phyloP scores from a whole-genome alignment of 2,329 filamentous ascomycete genomes.

The Fusarium coffeatum region DNA sequence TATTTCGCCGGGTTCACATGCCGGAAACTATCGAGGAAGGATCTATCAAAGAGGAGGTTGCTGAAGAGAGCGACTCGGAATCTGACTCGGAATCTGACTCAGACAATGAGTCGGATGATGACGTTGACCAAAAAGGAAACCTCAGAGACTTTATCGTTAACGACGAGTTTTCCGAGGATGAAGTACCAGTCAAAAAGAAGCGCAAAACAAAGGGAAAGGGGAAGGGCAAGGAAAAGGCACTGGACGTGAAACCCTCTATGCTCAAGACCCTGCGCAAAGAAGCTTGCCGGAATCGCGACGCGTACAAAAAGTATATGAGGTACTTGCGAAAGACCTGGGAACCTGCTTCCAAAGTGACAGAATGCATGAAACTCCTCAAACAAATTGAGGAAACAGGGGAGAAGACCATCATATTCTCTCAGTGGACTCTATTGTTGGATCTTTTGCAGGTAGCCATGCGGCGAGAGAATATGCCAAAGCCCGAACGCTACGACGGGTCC shows the following conservation, averaged over 20 bases:
- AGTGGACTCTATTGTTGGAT: conserved; percentile 81
- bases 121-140: conserved; percentile 53
- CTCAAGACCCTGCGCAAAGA: conserved; percentile 75
- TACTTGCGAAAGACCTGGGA: conserved; percentile 77
- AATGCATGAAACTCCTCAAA: conserved; percentile 78
- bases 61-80: conserved; percentile 47
- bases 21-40: conserved; percentile 61
- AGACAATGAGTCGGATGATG: conserved; percentile 50
- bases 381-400: conserved; percentile 71
- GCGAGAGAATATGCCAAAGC: conserved; percentile 70
- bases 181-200: conserved; percentile 28
- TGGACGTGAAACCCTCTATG: conserved; percentile 62
- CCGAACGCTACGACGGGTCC: conserved; percentile 81
- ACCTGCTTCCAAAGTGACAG: conserved; percentile 84
- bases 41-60: conserved; percentile 53
- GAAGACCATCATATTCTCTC: conserved; percentile 81
- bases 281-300: conserved; percentile 70
- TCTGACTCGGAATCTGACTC: conserved; percentile 45
- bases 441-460: conserved; percentile 79
- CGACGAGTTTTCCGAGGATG: conserved; percentile 49
- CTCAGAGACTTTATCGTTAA: conserved; percentile 67
- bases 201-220: conserved; percentile 45
- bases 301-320: conserved; percentile 75
- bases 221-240: conserved; percentile 56
- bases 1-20: conserved; percentile 80